phyloP scores from a whole-genome alignment of 371 early-diverging fungal genomes.

The Mortierella sp. region DNA sequence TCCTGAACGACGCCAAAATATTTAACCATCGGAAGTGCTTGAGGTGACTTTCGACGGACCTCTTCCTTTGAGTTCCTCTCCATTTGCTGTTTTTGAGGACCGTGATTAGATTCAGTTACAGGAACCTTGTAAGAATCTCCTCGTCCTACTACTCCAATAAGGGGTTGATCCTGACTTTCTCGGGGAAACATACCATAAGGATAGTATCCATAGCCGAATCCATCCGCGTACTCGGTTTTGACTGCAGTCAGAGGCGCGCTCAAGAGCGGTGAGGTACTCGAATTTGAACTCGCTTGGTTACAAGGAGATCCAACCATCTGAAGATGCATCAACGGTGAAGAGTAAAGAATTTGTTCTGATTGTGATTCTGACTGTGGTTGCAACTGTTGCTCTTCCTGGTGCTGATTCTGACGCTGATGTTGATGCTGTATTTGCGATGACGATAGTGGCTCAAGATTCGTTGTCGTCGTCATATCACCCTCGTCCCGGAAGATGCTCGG shows the following conservation, averaged over 20 bases:
- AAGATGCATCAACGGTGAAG: too few species aligned
- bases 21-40: conserved; percentile 6
- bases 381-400: neutral
- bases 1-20: neutral
- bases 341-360: neutral
- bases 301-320: too few species aligned
- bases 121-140: too few species aligned
- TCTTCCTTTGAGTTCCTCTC: conserved; percentile 17
- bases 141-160: neutral
- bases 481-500: neutral
- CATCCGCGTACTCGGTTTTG: neutral
- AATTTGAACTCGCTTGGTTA: too few species aligned
- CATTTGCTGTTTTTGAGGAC: neutral
- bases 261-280: neutral
- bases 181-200: neutral
- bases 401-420: neutral
- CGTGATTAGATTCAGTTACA: neutral
- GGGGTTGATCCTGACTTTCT: neutral
- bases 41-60: conserved; percentile 21
- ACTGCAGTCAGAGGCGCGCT: neutral
- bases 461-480: too few species aligned
- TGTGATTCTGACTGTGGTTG: neutral
- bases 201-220: neutral
- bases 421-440: neutral
- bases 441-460: neutral